Evolutionary conservation across 352 stramenopile species (phyloP), one percentile per base, ranked within the genome.

Genomic region (Phytophthora pinifolia): DNA sequence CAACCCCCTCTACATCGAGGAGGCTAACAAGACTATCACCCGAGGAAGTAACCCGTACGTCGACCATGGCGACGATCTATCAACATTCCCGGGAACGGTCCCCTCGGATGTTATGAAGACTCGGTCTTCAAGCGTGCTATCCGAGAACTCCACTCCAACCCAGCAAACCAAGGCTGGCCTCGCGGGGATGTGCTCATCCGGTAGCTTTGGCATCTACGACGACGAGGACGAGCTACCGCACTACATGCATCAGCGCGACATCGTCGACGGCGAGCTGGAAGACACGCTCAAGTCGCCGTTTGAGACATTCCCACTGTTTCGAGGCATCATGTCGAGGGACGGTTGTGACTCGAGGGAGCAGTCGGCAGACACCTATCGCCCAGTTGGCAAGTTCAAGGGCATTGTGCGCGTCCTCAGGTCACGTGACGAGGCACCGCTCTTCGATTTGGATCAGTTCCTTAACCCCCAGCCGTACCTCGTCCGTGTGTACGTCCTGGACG

Each of bases 331-430:
- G 6, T 59, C 72, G 52, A 66, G 60, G 31, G 67, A 60, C 31
- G 74, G 55, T 45, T 75, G 70, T 27, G 64, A 71, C 17, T 59
- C 59, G 14, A 62, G 53, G 22, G 50, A 73, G 12, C 43, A 64
- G 0, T 59, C 55, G 1, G 45, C 56, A 8, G 50, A 73, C 3
- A 68, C 78, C 2, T 86, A 83, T 38, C 75, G 72, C 1, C 33
- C 70, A 0, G 85, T 96, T 10, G 91, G 88, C 9, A 78, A 82
- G 33, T 96, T 98, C 52, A 98, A 98, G 66, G 89, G 87, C 18
- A 67, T 96, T 17, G 74, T 97, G 35, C 83, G 91, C 15, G 60
- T 98, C 17, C 61, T 95, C 2, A 79, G 86, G 20, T 77, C 74
- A 34, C 63, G 66, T 15, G 77, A 93, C 22, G 83, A 94, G 8